Conservation (phyloP, 2,329 filamentous ascomycete genomes). For the Pleochaeta shiraiana region DNA sequence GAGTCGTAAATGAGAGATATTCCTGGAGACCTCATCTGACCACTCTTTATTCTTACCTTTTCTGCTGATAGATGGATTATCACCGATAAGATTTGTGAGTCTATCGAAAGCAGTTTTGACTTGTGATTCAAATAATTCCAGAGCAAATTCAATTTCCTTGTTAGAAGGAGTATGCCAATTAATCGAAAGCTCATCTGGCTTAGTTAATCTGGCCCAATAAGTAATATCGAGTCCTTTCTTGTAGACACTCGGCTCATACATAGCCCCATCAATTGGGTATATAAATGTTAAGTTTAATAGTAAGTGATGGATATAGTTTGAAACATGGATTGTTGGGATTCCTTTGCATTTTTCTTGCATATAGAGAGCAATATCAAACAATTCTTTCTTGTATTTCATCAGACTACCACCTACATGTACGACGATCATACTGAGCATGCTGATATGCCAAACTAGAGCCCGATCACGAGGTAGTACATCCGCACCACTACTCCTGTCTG, state of each 20-base stretch:
- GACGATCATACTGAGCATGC: conserved; percentile 93
- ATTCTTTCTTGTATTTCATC: conserved; percentile 66
- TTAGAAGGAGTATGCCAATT: conserved; percentile 74
- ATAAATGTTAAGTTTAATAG: conserved; percentile 86
- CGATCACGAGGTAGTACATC: conserved; percentile 86
- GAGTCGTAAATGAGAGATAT: conserved; percentile 72
- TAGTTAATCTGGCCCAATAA: conserved; percentile 67
- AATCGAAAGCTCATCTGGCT: conserved; percentile 57
- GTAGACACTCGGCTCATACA: conserved; percentile 64
- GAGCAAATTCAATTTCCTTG: conserved; percentile 70
- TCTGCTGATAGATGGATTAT: conserved; percentile 61
- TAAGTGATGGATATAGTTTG: conserved; percentile 93
- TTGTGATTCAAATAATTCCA: conserved; percentile 73
- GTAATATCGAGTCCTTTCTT: conserved; percentile 47
- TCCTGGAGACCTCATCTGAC: conserved; percentile 89
- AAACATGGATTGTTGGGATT: conserved; percentile 85
- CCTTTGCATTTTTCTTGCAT: conserved; percentile 95
- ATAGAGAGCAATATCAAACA: conserved; percentile 78
- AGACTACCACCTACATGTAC: conserved; percentile 88
- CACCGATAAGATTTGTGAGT: conserved; percentile 58
- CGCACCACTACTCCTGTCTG: conserved; percentile 76
- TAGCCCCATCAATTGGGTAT: conserved; percentile 71
- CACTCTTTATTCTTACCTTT: conserved; percentile 96
- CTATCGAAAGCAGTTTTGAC: conserved; percentile 53
- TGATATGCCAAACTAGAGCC: conserved; percentile 89